Conservation (phyloP, 176 grass and related monocot species). For the Dendrocalamus sinicus region DNA sequence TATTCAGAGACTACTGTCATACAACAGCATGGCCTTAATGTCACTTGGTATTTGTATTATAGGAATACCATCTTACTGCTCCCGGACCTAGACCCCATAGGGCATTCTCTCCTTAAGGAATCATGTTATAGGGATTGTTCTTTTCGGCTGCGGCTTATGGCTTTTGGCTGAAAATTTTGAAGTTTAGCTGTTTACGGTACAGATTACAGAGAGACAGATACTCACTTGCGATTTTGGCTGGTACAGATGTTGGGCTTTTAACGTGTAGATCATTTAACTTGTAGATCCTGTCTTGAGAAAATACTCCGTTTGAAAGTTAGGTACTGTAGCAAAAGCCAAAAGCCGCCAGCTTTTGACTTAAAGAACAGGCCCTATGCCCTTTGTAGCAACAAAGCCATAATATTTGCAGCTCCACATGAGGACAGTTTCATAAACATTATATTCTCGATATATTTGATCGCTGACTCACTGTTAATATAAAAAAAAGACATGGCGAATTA, state of each 20-base stretch:
- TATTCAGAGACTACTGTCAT: background rate
- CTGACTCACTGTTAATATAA: background rate
- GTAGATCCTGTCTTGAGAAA: no score
- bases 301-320: no score
- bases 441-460: background rate
- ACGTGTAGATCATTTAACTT: no score
- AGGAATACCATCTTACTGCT: background rate
- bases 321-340: no score
- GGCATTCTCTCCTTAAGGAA: background rate
- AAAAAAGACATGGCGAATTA: background rate
- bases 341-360: no score
- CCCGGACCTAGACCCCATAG: background rate
- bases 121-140: background rate
- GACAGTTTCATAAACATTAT: background rate
- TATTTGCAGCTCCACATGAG: background rate
- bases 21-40: background rate
- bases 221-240: no score
- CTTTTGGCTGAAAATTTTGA: no score
- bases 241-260: no score
- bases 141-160: no score
- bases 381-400: background rate
- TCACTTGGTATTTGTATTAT: constrained; percentile 2
- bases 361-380: background rate
- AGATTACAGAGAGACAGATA: no score
- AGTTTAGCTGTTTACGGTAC: no score